These are phyloP conservation scores for Rhodotorula sp. DNA, from an alignment of 1,284 basidiomycete species.

Conservation along the genomic window DNA sequence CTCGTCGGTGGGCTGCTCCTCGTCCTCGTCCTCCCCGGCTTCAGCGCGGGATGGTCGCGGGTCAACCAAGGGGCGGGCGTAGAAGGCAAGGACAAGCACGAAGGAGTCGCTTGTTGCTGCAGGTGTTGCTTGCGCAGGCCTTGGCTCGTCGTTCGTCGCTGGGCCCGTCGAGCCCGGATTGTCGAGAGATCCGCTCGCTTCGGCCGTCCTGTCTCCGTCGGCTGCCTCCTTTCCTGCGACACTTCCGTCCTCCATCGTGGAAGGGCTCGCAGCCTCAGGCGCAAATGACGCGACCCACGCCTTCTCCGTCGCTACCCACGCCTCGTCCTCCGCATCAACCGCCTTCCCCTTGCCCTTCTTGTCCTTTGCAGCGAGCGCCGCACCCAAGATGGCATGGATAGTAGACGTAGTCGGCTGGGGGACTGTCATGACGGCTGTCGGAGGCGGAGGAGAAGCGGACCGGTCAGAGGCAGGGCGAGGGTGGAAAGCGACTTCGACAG, in stretches of 20 bases:
- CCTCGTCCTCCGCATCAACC: constrained; percentile 20
- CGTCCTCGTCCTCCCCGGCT: not conserved
- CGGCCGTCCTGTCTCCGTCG: not conserved
- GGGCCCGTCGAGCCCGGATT: too few species aligned
- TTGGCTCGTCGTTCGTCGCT: not conserved
- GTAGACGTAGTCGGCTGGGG: constrained; percentile 14
- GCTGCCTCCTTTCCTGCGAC: not conserved
- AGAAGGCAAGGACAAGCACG: constrained; percentile 33
- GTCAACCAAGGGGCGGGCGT: constrained; percentile 4
- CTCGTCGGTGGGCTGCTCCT: not conserved
- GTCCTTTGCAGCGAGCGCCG: constrained; percentile 18
- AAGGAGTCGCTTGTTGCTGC: constrained; percentile 2
- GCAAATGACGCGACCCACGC: constrained; percentile 26
- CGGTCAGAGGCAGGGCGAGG: constrained; percentile 13
- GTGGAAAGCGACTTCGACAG: constrained; percentile 30
- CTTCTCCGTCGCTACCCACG: constrained; percentile 9
- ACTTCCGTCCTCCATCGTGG: too few species aligned
- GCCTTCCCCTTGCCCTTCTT: constrained; percentile 35
- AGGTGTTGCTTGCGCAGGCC: not conserved
- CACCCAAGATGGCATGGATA: constrained; percentile 7
- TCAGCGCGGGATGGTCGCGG: not conserved
- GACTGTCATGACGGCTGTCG: constrained; percentile 5
- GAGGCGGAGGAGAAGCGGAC: constrained; percentile 1
- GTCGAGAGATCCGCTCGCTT: not conserved
- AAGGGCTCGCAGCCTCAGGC: not conserved